Evolutionary conservation across 768 basidiomycete genomes (phyloP), one percentile per base, ranked within the genome.

Genomic region (Dentipellis sp.): DNA sequence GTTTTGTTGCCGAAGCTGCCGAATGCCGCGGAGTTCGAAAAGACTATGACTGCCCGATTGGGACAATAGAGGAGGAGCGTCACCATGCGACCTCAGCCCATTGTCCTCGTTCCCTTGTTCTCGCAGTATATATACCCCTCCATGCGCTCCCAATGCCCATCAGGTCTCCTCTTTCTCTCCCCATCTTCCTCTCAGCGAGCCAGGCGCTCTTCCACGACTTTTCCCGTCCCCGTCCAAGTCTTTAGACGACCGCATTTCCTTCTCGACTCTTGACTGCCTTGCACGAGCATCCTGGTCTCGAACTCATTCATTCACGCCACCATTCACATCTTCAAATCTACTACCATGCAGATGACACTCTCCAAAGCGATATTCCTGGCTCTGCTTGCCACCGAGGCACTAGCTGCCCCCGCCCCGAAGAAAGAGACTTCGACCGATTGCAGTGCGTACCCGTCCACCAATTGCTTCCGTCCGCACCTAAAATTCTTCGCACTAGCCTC

Each of bases 351-450:
- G n/a, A 23, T 35, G 16, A 29, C 14, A 29, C 16, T 61, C 22
- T 56, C 37, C 40, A 56, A 59, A 12, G 48, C 22, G 10, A 21
- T 59, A 37, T 23, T 53, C 7, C 29, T 22, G 12, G 49, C 49
- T 21, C 36, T 59, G 36, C 54, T 59, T 22, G 40, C 50, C n/a
- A 29, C 55, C 22, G 36, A 37, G 34, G 52, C 21, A 17, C 17
- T 56, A 14, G 58, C 59, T 47, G 58, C 55, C 34, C 60, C 60
- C 22, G 42, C 60, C 14, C 50, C 58, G 11, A 50, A 37, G 34
- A 42, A 35, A 5, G 29, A 34, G 4, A 8, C 53, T 47, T 46
- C 59, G n/a, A 50, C 29, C 36, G 46, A 55, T 22, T 61, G 53
- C 50, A 48, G 60, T 59, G 37, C 16, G 60, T n/a, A 29, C 29